phyloP scores from a whole-genome alignment of 1,139 yeast species.

The Sugiyamaella sp. region DNA sequence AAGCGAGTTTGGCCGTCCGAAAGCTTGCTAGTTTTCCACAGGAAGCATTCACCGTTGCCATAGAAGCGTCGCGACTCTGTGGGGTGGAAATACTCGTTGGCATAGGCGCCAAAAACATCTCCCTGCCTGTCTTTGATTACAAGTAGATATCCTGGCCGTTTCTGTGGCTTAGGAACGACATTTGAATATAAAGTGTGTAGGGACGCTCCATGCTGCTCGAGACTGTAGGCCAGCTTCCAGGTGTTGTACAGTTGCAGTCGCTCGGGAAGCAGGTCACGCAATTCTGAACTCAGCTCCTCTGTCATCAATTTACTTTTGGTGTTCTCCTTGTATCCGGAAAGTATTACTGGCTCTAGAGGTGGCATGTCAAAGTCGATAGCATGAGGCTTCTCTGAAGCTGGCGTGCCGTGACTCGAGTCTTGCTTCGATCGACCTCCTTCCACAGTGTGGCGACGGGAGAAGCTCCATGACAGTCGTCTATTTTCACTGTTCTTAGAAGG shows the following conservation, averaged over 20 bases:
- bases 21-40: constrained; percentile 61
- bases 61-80: constrained; percentile 66
- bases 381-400: not conserved
- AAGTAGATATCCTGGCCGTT: constrained; percentile 68
- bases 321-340: constrained; percentile 58
- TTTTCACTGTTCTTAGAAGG: not conserved
- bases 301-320: constrained; percentile 63
- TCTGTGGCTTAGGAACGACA: constrained; percentile 42
- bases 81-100: constrained; percentile 74
- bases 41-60: constrained; percentile 94
- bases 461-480: not conserved
- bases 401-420: not conserved
- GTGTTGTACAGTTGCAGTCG: constrained; percentile 72
- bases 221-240: constrained; percentile 79
- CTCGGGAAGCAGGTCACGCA: constrained; percentile 73
- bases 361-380: constrained; percentile 30
- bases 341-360: constrained; percentile 52
- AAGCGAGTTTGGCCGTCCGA: constrained; percentile 46
- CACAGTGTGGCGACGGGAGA: constrained; percentile 5
- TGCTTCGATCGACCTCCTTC: not conserved
- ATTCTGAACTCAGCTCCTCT: constrained; percentile 67
- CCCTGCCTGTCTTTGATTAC: constrained; percentile 65
- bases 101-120: constrained; percentile 78
- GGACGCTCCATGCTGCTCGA: constrained; percentile 93
- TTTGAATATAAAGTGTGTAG: constrained; percentile 67